Conservation (phyloP, 352 stramenopile species). For the Blastocystis sp. region DNA sequence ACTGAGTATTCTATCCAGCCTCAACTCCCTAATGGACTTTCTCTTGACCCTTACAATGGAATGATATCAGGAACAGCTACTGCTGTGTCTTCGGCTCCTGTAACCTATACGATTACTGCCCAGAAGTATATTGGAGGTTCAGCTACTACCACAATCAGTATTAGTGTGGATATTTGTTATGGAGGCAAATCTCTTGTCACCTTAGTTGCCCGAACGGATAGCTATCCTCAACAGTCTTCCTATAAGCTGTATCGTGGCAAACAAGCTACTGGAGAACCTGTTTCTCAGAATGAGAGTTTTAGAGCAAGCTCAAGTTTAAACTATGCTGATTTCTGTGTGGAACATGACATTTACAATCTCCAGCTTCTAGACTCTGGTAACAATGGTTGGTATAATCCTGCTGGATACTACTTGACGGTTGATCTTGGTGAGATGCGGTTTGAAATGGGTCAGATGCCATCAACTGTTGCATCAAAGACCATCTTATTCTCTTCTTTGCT, state of each 20-base stretch:
- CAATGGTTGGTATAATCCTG: slow-evolving; percentile 2
- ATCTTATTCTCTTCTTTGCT: neutral
- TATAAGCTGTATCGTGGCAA: slow-evolving; percentile 42
- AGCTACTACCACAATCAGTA: neutral
- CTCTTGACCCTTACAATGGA: neutral
- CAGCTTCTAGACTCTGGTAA: neutral
- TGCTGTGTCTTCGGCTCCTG: neutral
- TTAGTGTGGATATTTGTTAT: neutral
- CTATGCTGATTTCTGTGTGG: slow-evolving; percentile 33
- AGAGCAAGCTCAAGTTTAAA: neutral
- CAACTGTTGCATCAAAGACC: neutral
- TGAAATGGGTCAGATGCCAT: slow-evolving; percentile 20
- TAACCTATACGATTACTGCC: neutral
- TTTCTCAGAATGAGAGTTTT: neutral
- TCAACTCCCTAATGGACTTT: neutral
- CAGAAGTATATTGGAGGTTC: neutral
- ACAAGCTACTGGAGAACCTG: neutral
- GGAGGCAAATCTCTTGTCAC: slow-evolving; percentile 35
- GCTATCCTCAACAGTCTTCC: neutral
- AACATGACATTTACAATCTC: neutral
- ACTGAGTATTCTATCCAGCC: neutral
- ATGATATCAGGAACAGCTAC: neutral
- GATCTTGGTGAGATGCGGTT: slow-evolving; percentile 3
- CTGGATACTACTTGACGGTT: slow-evolving; percentile 9
- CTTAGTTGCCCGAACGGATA: neutral